phyloP scores from a whole-genome alignment of 140 eudicot species.

The Senecio squalidus region DNA sequence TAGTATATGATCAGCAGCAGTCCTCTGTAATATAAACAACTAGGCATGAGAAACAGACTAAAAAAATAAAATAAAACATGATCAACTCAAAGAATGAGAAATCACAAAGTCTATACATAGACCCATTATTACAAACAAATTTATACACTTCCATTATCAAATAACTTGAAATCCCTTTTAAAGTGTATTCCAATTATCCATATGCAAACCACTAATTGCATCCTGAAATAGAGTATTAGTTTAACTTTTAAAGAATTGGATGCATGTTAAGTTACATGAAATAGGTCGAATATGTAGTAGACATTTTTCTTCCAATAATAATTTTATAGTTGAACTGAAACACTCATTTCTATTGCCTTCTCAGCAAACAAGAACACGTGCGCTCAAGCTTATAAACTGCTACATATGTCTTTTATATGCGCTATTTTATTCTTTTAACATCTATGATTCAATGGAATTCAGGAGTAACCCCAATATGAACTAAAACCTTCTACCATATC shows the following conservation, averaged over 20 bases:
- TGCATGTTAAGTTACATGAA: background rate
- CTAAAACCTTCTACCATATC: background rate
- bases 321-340: background rate
- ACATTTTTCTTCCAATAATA: background rate
- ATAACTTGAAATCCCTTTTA: background rate
- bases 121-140: background rate
- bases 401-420: background rate
- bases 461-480: background rate
- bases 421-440: background rate
- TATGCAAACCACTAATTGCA: constrained; percentile 3
- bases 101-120: background rate
- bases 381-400: background rate
- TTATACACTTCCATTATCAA: background rate
- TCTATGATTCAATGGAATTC: background rate
- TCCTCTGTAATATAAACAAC: constrained; percentile 51
- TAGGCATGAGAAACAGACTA: constrained; percentile 7
- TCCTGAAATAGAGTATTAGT: constrained; percentile 1
- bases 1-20: constrained; percentile 88
- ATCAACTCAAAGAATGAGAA: constrained; percentile 9
- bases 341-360: background rate
- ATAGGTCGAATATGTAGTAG: background rate
- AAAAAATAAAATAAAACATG: background rate
- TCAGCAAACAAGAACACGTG: background rate
- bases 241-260: background rate
- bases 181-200: background rate